A percentile compares a stretch with the other conserved stretches of the same genome.
phyloP scores from a whole-genome alignment of 192 early-diverging fungal genomes.

The Obelidium mucronatum region DNA sequence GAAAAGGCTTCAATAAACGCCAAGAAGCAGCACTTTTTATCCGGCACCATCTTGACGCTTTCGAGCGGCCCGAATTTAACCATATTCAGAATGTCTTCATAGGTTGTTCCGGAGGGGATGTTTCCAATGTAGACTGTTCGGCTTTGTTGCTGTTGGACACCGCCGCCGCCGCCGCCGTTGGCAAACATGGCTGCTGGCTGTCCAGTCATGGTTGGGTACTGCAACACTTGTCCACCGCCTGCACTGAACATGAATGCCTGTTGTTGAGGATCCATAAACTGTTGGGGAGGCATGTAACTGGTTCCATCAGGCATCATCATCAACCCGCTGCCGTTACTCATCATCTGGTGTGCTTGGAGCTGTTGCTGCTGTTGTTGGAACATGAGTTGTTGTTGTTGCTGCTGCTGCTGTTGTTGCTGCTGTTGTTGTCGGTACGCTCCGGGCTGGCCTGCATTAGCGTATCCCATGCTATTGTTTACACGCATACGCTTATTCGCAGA shows the following conservation, averaged over 20 bases:
- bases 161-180: not conserved
- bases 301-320: not conserved
- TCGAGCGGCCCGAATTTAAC: conserved; percentile 77
- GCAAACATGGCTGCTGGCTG: conserved; percentile 11
- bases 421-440: not conserved
- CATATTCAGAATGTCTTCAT: conserved; percentile 74
- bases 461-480: not conserved
- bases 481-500: conserved; percentile 23
- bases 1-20: conserved; percentile 75
- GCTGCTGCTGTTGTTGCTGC: not conserved
- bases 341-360: not conserved
- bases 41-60: conserved; percentile 70
- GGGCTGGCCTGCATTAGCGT: not conserved
- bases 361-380: not conserved
- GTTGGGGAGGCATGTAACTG: not conserved
- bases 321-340: not conserved
- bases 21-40: conserved; percentile 84
- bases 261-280: not conserved
- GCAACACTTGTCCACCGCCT: not conserved
- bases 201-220: not conserved
- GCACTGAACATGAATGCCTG: not conserved
- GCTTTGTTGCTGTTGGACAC: not conserved
- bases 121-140: conserved; percentile 88
- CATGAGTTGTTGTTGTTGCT: conserved; percentile 9
- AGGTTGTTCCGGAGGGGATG: conserved; percentile 62